Evolutionary conservation across 1,284 basidiomycete species (phyloP), one percentile per base, ranked within the genome.

Genomic region (Megacollybia platyphylla): DNA sequence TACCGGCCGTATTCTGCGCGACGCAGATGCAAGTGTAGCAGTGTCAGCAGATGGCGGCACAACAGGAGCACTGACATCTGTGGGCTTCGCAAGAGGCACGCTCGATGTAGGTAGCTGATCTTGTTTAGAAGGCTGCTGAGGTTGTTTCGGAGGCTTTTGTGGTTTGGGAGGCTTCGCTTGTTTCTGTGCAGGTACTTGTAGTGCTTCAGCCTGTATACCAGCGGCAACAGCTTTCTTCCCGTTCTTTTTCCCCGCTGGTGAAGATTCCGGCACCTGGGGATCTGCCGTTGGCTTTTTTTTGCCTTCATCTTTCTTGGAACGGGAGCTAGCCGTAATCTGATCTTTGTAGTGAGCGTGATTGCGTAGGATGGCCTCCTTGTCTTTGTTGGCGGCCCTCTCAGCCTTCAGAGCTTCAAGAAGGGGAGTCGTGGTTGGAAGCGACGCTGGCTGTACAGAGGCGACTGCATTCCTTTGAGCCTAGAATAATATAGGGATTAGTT

Each of bases 401-500:
- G 82, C 82, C 51, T 86, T 87, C 43, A 96, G 73, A 2, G 89
- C 87, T 52, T 92, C 89, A 28, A 96, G 73, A 18, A 94, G 71
- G 0, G 91, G 91, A 0, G 91, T 94, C 0, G 84, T 83, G 46
- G 80, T 88, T 0, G 87, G 83, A 26, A 62, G 65, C 2, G 76
- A 67, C 0, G 67, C 58, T 0, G 72, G 65, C 48, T 76, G 76
- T 3, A 66, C 67, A 3, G 78, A 70, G 0, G 77, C 72, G 49
- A 80, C 81, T 85, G 42, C 2, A 40, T 0, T 8, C 39, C 31
- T 11, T 11, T 34, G 31, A 34, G 20, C 3, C 36, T 8, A 17
- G 6, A 7, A 41, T n/a, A 36, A 39, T 18, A 9, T 15, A 38
- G 27, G 36, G 44, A 39, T 43, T 43, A 50, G 44, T 42, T 36